Percentiles rank a stretch among this genome's conserved stretches.
These are phyloP conservation scores for Triticum monococcum DNA, from an alignment of 176 grass and related monocot genomes.

Conservation along the genomic window DNA sequence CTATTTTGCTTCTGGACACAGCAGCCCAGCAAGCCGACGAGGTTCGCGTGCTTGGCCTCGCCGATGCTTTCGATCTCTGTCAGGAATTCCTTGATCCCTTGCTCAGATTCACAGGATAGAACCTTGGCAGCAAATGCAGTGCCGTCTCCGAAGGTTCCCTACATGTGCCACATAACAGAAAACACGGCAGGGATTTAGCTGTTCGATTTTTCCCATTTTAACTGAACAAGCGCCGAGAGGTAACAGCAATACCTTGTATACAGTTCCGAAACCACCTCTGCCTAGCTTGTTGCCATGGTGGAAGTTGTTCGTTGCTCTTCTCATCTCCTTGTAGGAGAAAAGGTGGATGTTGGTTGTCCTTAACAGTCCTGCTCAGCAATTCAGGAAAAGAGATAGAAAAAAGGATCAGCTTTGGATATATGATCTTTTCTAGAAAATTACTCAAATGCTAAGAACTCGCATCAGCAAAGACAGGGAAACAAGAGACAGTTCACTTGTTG, in stretches of 20 bases:
- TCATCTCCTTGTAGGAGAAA: constrained; percentile 44
- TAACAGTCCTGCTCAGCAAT: constrained; percentile 12
- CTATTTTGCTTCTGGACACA: constrained; percentile 43
- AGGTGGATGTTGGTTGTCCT: constrained; percentile 18
- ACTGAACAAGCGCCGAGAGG: not conserved
- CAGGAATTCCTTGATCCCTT: constrained; percentile 60
- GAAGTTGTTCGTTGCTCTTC: constrained; percentile 42
- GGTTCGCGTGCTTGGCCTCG: constrained; percentile 44
- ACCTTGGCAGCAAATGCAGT: constrained; percentile 46
- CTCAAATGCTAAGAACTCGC: not conserved
- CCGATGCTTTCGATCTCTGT: constrained; percentile 56
- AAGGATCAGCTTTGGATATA: not conserved
- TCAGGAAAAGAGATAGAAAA: not conserved
- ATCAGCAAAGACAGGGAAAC: not conserved
- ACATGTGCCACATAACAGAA: not conserved
- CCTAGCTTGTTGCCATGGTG: constrained; percentile 33
- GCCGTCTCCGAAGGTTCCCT: constrained; percentile 53
- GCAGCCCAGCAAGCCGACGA: constrained; percentile 49
- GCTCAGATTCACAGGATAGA: constrained; percentile 45
- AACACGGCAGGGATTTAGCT: not conserved
- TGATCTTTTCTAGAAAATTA: not conserved
- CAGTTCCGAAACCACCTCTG: constrained; percentile 51
- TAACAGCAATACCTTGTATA: constrained; percentile 40
- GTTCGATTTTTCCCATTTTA: not conserved
- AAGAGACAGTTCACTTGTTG: not conserved